Evolutionary conservation across 129 eudicot genomes (phyloP).

Genomic region (carrot (Daucus carota)): DNA sequence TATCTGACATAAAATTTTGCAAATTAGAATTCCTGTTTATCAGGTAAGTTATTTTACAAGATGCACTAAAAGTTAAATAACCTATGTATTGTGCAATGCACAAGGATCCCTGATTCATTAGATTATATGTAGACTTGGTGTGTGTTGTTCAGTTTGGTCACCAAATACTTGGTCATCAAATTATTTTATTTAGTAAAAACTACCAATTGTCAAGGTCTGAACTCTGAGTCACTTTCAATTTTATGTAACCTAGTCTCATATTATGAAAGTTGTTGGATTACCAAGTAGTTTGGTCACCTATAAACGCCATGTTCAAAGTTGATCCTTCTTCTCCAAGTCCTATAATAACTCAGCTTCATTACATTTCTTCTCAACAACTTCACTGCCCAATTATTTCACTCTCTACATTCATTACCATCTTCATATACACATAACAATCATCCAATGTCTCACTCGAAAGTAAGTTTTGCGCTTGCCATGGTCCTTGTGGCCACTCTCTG

Average conservation of each 20-base stretch:
- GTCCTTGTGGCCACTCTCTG: slow-evolving; percentile 29
- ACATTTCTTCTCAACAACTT: slow-evolving; percentile 4
- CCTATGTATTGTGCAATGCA: neutral
- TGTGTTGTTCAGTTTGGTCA: neutral
- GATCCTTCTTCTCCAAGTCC: neutral
- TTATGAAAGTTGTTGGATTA: neutral
- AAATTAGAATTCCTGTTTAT: too few species aligned
- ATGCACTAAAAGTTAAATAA: too few species aligned
- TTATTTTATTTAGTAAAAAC: neutral
- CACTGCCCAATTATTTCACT: neutral
- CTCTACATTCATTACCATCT: neutral
- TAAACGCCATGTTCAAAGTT: neutral
- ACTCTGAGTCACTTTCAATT: neutral
- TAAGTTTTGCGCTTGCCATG: slow-evolving; percentile 3
- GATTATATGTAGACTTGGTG: neutral
- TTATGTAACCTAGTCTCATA: neutral
- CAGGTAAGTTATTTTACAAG: too few species aligned
- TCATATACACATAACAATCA: neutral
- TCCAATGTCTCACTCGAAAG: slow-evolving; percentile 16
- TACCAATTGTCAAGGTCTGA: neutral
- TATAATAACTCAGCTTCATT: neutral
- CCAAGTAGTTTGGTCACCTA: slow-evolving; percentile 7
- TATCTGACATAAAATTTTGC: too few species aligned
- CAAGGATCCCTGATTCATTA: neutral
- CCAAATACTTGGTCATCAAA: slow-evolving; percentile 19